These are phyloP conservation scores for Podila epigama DNA, from an alignment of 192 early-diverging fungal species.

Conservation along the genomic window DNA sequence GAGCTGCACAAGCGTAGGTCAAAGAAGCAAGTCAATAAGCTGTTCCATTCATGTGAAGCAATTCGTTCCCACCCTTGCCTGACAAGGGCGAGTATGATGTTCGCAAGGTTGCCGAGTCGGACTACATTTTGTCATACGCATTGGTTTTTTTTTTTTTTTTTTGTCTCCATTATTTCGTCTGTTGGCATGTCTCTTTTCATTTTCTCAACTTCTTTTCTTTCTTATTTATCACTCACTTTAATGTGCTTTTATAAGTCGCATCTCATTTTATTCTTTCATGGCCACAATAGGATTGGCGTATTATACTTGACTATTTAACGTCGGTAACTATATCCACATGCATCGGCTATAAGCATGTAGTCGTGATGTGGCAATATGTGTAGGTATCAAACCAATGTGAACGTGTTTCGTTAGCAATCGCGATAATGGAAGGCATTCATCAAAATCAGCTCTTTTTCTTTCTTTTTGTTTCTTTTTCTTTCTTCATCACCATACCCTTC, in stretches of 20 bases:
- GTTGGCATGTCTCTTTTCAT: not conserved
- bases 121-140: slow-evolving; percentile 91
- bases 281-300: too few species aligned
- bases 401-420: not conserved
- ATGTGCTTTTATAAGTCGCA: too few species aligned
- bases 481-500: not conserved
- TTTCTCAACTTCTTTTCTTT: slow-evolving; percentile 1
- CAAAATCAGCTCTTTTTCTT: not conserved
- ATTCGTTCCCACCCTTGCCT: slow-evolving; percentile 78
- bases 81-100: slow-evolving; percentile 87
- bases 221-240: too few species aligned
- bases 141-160: not conserved
- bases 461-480: not conserved
- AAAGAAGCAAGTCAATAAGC: slow-evolving; percentile 29
- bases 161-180: slow-evolving; percentile 5
- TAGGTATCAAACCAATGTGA: not conserved
- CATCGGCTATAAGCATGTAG: too few species aligned
- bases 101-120: slow-evolving; percentile 74
- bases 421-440: not conserved
- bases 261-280: too few species aligned
- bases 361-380: too few species aligned
- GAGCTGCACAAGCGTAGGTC: slow-evolving; percentile 29
- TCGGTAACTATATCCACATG: too few species aligned
- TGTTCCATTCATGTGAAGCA: slow-evolving; percentile 54
- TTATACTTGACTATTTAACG: too few species aligned